phyloP scores from a whole-genome alignment of 805 yeast species.

The Sugiyamaella floridensis region DNA sequence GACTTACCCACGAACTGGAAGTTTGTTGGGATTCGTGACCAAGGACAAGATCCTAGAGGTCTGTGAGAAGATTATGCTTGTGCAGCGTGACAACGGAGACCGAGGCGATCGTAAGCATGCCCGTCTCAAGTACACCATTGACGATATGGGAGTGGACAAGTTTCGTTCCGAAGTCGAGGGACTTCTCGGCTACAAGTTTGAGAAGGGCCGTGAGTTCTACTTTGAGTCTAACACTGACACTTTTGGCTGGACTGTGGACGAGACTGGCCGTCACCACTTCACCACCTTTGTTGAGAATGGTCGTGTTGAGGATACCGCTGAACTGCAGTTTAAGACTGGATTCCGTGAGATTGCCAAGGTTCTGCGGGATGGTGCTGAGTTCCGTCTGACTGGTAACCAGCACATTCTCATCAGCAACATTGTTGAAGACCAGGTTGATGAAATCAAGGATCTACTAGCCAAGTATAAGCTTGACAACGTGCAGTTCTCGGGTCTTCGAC shows the following conservation, averaged over 20 bases:
- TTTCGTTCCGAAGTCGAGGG: slow-evolving; percentile 80
- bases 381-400: slow-evolving; percentile 94
- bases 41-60: slow-evolving; percentile 65
- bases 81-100: slow-evolving; percentile 93
- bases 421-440: slow-evolving; percentile 57
- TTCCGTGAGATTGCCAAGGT: slow-evolving; percentile 68
- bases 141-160: slow-evolving; percentile 83
- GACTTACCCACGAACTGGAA: slow-evolving; percentile 93
- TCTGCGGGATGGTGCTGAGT: slow-evolving; percentile 57
- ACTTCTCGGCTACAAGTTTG: slow-evolving; percentile 68
- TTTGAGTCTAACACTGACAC: slow-evolving; percentile 83
- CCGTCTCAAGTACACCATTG: slow-evolving; percentile 92
- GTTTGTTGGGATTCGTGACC: slow-evolving; percentile 69
- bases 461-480: slow-evolving; percentile 79
- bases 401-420: slow-evolving; percentile 74
- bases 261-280: slow-evolving; percentile 72
- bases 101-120: slow-evolving; percentile 96
- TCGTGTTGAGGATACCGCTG: slow-evolving; percentile 88
- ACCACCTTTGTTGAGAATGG: slow-evolving; percentile 95
- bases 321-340: slow-evolving; percentile 84
- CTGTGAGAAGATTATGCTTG: slow-evolving; percentile 86
- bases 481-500: slow-evolving; percentile 72
- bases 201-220: slow-evolving; percentile 60
- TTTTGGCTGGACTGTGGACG: slow-evolving; percentile 89
- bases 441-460: slow-evolving; percentile 56